These are phyloP conservation scores for Aphanomyces stellatus DNA, from an alignment of 352 stramenopile species.

Conservation along the genomic window DNA sequence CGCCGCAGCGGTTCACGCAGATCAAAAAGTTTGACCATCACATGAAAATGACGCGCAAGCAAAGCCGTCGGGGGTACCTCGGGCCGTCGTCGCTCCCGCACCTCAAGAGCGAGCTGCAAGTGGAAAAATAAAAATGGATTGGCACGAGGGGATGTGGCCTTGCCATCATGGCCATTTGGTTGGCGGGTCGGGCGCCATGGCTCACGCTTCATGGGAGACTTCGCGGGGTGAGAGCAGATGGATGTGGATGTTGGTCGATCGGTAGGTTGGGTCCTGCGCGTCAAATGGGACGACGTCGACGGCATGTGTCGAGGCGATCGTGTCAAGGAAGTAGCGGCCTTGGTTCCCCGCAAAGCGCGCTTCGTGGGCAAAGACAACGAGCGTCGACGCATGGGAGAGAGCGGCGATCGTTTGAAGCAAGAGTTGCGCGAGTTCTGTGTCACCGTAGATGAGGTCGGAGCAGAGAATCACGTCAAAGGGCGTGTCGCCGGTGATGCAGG, in stretches of 20 bases:
- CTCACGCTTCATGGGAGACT: no score
- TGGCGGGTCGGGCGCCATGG: no score
- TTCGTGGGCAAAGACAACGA: conserved; percentile 42
- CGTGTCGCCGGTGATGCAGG: neutral
- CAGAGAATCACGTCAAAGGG: conserved; percentile 47
- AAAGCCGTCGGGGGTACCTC: neutral
- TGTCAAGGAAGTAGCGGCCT: conserved; percentile 38
- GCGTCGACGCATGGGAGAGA: conserved; percentile 28
- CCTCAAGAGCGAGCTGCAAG: conserved; percentile 9
- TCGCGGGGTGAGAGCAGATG: no score
- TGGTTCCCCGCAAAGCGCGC: conserved; percentile 45
- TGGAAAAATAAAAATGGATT: conserved; percentile 11
- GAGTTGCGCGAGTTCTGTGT: conserved; percentile 33
- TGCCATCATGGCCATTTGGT: no score
- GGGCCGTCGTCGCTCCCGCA: conserved; percentile 5
- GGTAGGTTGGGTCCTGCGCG: conserved; percentile 34
- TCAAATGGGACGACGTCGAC: conserved; percentile 29
- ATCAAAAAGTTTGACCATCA: conserved; percentile 15
- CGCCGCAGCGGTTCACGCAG: neutral
- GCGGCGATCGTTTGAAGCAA: conserved; percentile 35
- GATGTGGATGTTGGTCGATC: conserved; percentile 34
- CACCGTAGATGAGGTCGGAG: conserved; percentile 48
- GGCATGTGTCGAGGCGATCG: conserved; percentile 26
- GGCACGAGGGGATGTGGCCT: no score
- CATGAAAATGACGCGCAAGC: conserved; percentile 16